These are phyloP conservation scores for Hyaloscypha bicolor DNA, from an alignment of 495 filamentous ascomycete genomes.

Conservation along the genomic window DNA sequence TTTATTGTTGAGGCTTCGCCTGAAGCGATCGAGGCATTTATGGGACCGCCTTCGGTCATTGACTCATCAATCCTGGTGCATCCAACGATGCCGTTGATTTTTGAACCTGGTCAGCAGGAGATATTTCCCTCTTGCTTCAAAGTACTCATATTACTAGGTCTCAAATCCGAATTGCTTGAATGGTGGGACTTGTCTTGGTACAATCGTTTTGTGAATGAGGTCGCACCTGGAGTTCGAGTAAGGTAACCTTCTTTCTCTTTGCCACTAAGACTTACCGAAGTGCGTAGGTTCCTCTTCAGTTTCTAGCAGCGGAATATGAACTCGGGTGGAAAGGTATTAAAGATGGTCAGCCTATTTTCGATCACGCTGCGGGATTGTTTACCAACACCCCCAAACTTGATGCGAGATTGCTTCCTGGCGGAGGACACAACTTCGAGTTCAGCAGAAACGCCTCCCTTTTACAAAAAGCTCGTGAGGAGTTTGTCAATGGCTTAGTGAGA, in stretches of 20 bases:
- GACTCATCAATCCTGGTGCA: background rate
- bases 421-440: slow-evolving; percentile 5
- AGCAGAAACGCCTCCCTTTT: background rate
- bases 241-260: background rate
- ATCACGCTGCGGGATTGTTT: background rate
- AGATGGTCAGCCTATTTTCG: slow-evolving; percentile 1
- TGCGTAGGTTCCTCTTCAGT: slow-evolving; percentile 1
- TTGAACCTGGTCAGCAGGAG: background rate
- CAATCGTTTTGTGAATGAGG: background rate
- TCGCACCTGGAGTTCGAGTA: background rate
- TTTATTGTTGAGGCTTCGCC: slow-evolving; percentile 5
- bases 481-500: background rate
- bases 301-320: slow-evolving; percentile 1
- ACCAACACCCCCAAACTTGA: slow-evolving; percentile 6
- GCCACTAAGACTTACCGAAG: background rate
- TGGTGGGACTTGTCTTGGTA: background rate
- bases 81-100: background rate
- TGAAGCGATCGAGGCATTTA: slow-evolving; percentile 4
- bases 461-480: background rate
- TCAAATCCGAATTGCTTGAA: slow-evolving; percentile 5
- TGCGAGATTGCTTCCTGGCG: background rate
- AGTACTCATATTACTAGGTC: background rate
- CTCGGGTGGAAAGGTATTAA: background rate
- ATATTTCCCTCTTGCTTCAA: background rate
- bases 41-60: background rate